Evolutionary conservation across 2,329 filamentous ascomycete genomes (phyloP).

Genomic region (Ceratocystis eucalypticola): DNA sequence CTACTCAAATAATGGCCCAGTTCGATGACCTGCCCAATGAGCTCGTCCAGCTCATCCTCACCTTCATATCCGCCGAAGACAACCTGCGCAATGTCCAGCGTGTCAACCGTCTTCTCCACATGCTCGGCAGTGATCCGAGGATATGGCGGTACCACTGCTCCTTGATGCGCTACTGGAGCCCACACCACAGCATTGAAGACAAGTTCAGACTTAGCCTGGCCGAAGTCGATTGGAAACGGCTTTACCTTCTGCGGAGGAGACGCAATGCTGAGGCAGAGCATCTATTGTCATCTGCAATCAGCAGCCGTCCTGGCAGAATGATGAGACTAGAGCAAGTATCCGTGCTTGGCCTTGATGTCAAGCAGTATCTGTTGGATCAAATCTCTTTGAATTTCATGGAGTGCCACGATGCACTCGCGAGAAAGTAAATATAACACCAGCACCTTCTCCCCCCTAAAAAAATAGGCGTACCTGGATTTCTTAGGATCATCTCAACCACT

Average conservation of each 20-base stretch:
- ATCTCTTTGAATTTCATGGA: conserved; percentile 42
- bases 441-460: background rate
- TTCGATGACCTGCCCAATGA: conserved; percentile 56
- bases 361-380: conserved; percentile 65
- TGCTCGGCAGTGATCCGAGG: conserved; percentile 54
- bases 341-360: conserved; percentile 68
- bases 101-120: conserved; percentile 50
- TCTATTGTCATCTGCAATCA: conserved; percentile 54
- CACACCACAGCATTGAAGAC: conserved; percentile 43
- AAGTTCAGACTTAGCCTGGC: conserved; percentile 42
- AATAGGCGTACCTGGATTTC: background rate
- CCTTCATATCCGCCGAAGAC: conserved; percentile 44
- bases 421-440: conserved; percentile 35
- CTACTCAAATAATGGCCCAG: conserved; percentile 4
- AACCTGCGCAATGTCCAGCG: conserved; percentile 35
- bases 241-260: conserved; percentile 45
- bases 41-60: conserved; percentile 66
- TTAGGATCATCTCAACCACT: background rate
- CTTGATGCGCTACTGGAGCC: conserved; percentile 62
- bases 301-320: conserved; percentile 56
- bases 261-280: conserved; percentile 39
- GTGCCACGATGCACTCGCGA: conserved; percentile 59
- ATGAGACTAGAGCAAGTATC: conserved; percentile 58
- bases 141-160: conserved; percentile 71
- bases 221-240: conserved; percentile 57